A percentile compares a stretch with the other conserved stretches of the same genome.
These are phyloP conservation scores for Oxyria digyna DNA, from an alignment of 148 eudicot genomes.

Conservation along the genomic window DNA sequence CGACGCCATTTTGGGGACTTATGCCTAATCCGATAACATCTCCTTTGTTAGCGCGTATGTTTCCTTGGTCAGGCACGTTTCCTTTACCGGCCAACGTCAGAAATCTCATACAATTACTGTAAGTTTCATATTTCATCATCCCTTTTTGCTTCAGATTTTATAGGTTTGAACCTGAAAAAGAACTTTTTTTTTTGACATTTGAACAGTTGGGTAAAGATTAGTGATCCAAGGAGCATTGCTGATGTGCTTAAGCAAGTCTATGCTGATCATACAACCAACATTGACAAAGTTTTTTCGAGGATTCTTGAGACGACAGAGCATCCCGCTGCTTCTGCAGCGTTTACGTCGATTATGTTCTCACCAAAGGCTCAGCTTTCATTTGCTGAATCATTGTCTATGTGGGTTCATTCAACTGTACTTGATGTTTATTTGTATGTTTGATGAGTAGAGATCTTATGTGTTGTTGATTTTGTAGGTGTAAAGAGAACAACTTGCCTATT, in stretches of 20 bases:
- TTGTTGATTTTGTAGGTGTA: slow-evolving; percentile 34
- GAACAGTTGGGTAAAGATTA: slow-evolving; percentile 87
- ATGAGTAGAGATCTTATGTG: slow-evolving; percentile 8
- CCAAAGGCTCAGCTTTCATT: slow-evolving; percentile 69
- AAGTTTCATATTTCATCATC: slow-evolving; percentile 10
- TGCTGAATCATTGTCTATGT: slow-evolving; percentile 63
- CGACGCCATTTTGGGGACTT: slow-evolving; percentile 97
- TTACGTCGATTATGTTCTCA: slow-evolving; percentile 88
- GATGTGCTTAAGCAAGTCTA: slow-evolving; percentile 85
- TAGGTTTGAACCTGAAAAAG: not conserved
- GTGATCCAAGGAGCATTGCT: slow-evolving; percentile 75
- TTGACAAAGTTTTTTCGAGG: slow-evolving; percentile 66
- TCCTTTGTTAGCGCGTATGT: slow-evolving; percentile 56
- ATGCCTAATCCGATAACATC: slow-evolving; percentile 74
- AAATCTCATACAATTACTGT: slow-evolving; percentile 57
- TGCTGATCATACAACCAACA: slow-evolving; percentile 80
- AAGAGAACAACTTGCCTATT: slow-evolving; percentile 44
- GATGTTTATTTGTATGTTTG: not conserved
- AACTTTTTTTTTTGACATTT: slow-evolving; percentile 1
- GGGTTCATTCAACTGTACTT: not conserved
- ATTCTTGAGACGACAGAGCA: slow-evolving; percentile 72
- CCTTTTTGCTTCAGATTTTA: not conserved
- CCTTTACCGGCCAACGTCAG: slow-evolving; percentile 71
- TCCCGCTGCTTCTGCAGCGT: slow-evolving; percentile 92
- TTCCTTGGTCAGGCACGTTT: slow-evolving; percentile 91